Percentiles rank a stretch among this genome's conserved stretches.
Conservation (phyloP, 2,329 filamentous ascomycete species). For the Colletotrichum sp. region DNA sequence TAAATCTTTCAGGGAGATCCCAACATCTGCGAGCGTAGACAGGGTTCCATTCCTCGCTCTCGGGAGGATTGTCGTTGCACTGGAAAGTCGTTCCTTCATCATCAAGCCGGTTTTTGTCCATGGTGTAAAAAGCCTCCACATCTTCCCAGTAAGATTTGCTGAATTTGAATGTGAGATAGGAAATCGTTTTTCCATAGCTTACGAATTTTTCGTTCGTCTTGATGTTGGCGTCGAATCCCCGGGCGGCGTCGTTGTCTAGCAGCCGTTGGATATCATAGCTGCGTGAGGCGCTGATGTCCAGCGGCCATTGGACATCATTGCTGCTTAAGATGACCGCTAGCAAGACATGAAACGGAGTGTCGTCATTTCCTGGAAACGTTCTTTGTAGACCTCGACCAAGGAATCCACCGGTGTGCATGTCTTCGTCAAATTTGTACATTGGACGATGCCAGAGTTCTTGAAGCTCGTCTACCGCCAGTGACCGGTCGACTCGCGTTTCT, state of each 20-base stretch:
- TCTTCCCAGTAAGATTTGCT: background rate
- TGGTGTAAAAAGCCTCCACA: background rate
- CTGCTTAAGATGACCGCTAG: background rate
- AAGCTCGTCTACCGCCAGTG: background rate
- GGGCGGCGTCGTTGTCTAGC: background rate
- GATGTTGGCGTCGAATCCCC: background rate
- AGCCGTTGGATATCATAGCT: background rate
- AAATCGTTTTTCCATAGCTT: accelerated
- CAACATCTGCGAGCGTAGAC: background rate
- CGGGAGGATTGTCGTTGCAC: background rate
- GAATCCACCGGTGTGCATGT: background rate
- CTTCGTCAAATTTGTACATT: background rate
- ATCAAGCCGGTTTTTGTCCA: background rate
- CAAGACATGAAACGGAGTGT: background rate
- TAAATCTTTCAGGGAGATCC: background rate
- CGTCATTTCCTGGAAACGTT: background rate
- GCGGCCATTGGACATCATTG: background rate
- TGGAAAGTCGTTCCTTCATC: background rate
- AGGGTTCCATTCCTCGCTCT: background rate
- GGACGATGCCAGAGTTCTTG: background rate
- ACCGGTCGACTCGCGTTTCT: background rate
- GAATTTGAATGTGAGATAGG: background rate
- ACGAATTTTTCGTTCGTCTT: background rate
- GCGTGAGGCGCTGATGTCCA: background rate
- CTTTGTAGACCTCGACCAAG: background rate